Conservation (phyloP, 2,329 filamentous ascomycete genomes). For the Decorospora gaudefroyi region DNA sequence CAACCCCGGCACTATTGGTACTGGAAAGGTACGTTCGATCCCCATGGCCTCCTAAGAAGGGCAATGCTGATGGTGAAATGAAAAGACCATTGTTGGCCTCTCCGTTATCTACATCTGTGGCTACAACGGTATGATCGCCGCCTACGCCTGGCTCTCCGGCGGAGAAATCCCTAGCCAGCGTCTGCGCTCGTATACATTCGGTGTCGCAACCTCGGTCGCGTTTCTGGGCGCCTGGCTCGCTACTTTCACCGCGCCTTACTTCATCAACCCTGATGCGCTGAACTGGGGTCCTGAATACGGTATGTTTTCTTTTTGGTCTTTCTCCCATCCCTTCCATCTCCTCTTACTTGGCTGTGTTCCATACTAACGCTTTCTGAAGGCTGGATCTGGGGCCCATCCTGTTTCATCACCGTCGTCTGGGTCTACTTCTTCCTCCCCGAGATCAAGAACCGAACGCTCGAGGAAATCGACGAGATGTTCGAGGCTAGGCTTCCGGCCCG, state of each 20-base stretch:
- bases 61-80: constrained; percentile 1
- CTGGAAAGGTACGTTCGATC: constrained; percentile 46
- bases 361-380: constrained; percentile 17
- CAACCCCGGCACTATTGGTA: constrained; percentile 44
- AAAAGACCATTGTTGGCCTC: constrained; percentile 55
- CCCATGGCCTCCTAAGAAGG: background rate
- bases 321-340: too few relatives aligned
- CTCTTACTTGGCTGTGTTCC: background rate
- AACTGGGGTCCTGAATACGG: constrained; percentile 63
- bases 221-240: constrained; percentile 63
- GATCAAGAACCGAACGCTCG: constrained; percentile 49
- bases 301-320: constrained; percentile 9
- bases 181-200: constrained; percentile 62
- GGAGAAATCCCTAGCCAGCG: constrained; percentile 63
- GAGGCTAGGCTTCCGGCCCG: constrained; percentile 36
- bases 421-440: constrained; percentile 42
- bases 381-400: constrained; percentile 43
- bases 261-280: constrained; percentile 61
- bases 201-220: constrained; percentile 57
- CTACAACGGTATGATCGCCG: constrained; percentile 60
- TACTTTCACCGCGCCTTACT: constrained; percentile 62
- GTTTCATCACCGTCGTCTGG: constrained; percentile 48
- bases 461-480: constrained; percentile 45
- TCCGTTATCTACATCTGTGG: constrained; percentile 59
- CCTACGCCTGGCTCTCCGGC: constrained; percentile 62